Conservation (phyloP, 768 basidiomycete species). For the Rhizopogon vesiculosus region DNA sequence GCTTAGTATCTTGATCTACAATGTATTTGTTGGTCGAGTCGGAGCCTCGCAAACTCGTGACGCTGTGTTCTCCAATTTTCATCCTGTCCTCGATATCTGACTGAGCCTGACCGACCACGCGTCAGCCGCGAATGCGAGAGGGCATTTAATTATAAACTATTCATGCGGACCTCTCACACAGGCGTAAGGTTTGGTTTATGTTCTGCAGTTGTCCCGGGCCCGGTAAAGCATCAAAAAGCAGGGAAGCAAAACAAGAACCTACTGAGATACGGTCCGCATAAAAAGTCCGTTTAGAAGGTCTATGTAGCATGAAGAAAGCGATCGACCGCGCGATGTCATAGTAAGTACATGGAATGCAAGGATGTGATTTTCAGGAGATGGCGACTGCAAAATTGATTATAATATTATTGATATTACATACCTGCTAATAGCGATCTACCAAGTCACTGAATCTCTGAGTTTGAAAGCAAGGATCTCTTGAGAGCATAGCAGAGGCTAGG, state of each 20-base stretch:
- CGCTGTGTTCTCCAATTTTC: neutral
- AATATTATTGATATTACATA: neutral
- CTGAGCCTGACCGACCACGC: neutral
- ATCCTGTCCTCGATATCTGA: neutral
- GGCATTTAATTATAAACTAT: neutral
- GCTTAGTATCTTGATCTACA: too few species aligned
- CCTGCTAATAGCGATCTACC: neutral
- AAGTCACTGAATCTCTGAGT: neutral
- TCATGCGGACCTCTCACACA: neutral
- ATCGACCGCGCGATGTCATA: neutral
- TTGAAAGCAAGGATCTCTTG: neutral
- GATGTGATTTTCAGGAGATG: neutral
- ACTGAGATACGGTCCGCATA: too few species aligned
- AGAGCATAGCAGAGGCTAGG: neutral
- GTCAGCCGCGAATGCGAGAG: neutral
- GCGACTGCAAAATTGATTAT: neutral
- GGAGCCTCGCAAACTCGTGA: too few species aligned
- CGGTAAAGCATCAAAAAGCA: neutral
- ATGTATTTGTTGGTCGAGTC: neutral
- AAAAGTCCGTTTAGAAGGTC: neutral
- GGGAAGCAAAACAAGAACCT: neutral
- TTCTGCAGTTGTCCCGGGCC: neutral
- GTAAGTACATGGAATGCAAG: neutral
- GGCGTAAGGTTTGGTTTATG: too few species aligned
- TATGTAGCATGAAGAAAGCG: neutral